Base-by-base conservation (phyloP, 148 eudicot genomes). In the Chenopodium formosanum region DNA sequence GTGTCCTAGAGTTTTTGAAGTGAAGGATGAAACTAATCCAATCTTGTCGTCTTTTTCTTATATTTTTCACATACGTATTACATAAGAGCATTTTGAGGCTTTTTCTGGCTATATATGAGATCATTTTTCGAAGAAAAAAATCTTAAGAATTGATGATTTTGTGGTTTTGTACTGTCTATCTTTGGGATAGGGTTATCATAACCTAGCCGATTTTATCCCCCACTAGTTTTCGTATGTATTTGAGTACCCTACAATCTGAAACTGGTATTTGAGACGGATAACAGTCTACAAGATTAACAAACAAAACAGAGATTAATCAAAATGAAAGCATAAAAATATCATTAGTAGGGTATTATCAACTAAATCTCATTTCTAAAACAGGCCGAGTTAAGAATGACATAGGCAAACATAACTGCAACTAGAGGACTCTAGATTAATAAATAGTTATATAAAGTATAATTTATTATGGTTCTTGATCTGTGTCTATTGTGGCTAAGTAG, bases 401-500 rank as follows among this genome's bases (percentile, higher is more conserved):
- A 40, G 29, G 52, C 31, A 22, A 40, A 37, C 70, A 27, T 46
- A 48, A 47, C n/a, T 81, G 40, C 60, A 76, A 67, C 66, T 65
- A 56, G 74, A 53, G 48, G 37, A 50, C 16, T 29, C 66, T 27
- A n/a, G 5, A 50, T 44, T 65, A 37, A 40, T 80, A 56, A 37
- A 8, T 31, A 69, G 75, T 79, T 27, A 62, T 13, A 40, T 40
- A 0, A 40, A 40, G 8, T 40, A 37, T 6, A 10, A 22, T n/a
- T 70, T 67, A 60, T 12, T 65, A 65, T 40, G 70, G 29, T 3
- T 81, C 23, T 82, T 40, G 37, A 34, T 3, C 22, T 70, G 12
- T 23, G 75, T 65, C n/a, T 9, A 56, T 83, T 25, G 79, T 63
- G 74, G 79, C 53, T 74, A 75, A 67, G 20, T 64, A 80, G 78